Conservation (phyloP, 805 yeast genomes). For the Lachancea sp. region DNA sequence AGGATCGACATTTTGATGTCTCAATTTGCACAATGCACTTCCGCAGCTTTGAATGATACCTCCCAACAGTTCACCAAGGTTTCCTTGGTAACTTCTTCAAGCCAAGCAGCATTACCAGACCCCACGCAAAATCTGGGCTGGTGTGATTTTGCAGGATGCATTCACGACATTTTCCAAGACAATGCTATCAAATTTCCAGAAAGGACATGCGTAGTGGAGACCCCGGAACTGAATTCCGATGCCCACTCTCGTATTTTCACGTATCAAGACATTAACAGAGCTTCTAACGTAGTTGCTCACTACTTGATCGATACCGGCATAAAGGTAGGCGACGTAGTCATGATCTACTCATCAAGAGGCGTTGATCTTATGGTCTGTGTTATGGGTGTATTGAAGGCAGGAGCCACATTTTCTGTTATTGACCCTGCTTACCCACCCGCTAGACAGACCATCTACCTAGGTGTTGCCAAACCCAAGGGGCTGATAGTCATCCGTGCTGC, state of each 20-base stretch:
- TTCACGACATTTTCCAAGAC: constrained; percentile 87
- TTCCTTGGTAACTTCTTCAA: constrained; percentile 63
- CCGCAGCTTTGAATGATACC: constrained; percentile 34
- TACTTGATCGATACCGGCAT: constrained; percentile 77
- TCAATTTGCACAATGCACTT: constrained; percentile 56
- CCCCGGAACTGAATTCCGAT: constrained; percentile 51
- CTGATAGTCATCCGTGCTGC: constrained; percentile 87
- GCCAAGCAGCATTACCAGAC: constrained; percentile 63
- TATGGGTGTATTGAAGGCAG: constrained; percentile 96
- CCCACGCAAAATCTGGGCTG: constrained; percentile 85
- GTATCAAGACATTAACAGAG: constrained; percentile 82
- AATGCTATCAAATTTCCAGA: constrained; percentile 84
- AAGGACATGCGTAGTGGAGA: constrained; percentile 87
- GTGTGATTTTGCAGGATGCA: constrained; percentile 88
- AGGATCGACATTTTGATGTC: constrained; percentile 67
- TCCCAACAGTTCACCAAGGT: constrained; percentile 49
- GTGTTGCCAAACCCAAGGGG: constrained; percentile 91
- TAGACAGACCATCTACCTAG: constrained; percentile 86
- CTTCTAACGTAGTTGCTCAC: constrained; percentile 90
- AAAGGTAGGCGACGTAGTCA: constrained; percentile 86
- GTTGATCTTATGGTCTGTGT: constrained; percentile 96
- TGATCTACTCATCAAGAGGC: constrained; percentile 96
- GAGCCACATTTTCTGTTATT: constrained; percentile 96
- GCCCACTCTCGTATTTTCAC: constrained; percentile 63
- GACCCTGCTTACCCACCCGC: constrained; percentile 99